Percentiles rank a stretch among this genome's conserved stretches.
These are phyloP conservation scores for Nicotiana otophora DNA, from an alignment of 257 asterid species.

Conservation along the genomic window DNA sequence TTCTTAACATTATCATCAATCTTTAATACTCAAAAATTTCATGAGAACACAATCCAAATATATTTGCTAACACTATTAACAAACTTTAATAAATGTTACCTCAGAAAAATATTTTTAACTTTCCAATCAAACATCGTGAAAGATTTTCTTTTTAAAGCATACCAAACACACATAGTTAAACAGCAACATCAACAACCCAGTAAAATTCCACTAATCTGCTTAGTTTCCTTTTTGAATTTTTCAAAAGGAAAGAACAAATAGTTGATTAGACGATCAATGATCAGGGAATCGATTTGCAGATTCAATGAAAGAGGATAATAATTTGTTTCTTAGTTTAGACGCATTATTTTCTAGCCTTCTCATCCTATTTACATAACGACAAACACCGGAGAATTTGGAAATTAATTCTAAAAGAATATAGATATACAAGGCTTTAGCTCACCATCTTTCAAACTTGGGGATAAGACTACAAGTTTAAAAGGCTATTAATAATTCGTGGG, in stretches of 20 bases:
- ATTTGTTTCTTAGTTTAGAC: neutral
- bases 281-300: neutral
- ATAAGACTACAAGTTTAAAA: neutral
- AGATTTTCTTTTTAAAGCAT: neutral
- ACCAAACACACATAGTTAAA: neutral
- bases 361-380: constrained; percentile 1
- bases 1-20: neutral
- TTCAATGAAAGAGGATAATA: constrained; percentile 4
- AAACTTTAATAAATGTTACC: neutral
- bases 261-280: neutral
- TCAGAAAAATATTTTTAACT: neutral
- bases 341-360: constrained; percentile 9
- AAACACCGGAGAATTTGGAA: neutral
- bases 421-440: too few species aligned
- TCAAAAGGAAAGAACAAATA: neutral
- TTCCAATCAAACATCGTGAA: neutral
- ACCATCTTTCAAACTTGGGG: neutral
- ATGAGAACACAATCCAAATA: too few species aligned
- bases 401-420: neutral
- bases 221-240: neutral
- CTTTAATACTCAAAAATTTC: neutral
- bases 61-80: neutral
- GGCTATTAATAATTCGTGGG: neutral
- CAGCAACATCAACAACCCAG: too few species aligned
- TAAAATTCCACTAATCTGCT: too few species aligned